Evolutionary conservation across 768 basidiomycete genomes (phyloP).

Genomic region (Macrolepiota fuliginosa): DNA sequence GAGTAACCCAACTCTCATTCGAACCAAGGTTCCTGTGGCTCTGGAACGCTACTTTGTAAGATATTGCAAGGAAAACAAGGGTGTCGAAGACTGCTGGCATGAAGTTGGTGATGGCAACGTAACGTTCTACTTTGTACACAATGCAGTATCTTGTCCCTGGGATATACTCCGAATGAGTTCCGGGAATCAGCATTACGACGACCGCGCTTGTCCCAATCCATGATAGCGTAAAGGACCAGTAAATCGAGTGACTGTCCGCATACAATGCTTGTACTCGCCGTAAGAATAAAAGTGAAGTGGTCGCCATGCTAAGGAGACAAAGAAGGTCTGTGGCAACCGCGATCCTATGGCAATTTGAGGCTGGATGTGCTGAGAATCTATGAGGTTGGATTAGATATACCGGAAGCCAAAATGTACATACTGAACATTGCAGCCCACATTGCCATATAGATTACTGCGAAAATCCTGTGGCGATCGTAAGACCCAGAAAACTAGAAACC

Average conservation of each 20-base stretch:
- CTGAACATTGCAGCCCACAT: background rate
- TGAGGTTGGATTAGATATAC: background rate
- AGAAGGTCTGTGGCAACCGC: background rate
- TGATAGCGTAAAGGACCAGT: background rate
- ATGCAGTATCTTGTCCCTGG: constrained; percentile 33
- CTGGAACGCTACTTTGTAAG: constrained; percentile 22
- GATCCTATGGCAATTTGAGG: background rate
- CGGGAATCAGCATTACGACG: background rate
- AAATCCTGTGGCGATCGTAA: background rate
- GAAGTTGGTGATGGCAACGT: constrained; percentile 22
- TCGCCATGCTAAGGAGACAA: background rate
- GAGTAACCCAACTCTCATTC: constrained; percentile 11
- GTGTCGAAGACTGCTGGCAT: constrained; percentile 27
- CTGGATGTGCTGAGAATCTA: background rate
- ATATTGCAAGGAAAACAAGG: constrained; percentile 34
- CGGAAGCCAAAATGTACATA: background rate
- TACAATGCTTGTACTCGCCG: background rate
- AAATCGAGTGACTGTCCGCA: background rate
- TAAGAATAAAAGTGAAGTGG: background rate
- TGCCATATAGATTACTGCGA: background rate
- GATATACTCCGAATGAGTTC: constrained; percentile 6
- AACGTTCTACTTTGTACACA: constrained; percentile 20
- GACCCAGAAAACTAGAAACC: background rate
- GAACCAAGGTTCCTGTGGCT: constrained; percentile 10
- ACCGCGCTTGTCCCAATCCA: background rate